phyloP scores from a whole-genome alignment of 345 rosid species.

The Corymbia maculata region DNA sequence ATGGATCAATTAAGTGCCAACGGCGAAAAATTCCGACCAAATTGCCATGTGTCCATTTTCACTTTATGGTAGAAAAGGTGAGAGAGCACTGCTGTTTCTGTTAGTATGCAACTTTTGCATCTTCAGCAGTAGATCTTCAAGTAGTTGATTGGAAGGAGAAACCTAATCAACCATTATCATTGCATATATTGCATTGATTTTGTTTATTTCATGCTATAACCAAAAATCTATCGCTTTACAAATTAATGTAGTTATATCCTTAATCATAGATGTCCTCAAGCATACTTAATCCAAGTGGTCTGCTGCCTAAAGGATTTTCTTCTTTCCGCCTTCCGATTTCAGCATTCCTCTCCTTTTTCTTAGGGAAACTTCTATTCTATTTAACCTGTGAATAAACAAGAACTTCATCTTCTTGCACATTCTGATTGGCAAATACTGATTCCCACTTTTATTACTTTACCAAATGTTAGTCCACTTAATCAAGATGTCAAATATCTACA shows the following conservation, averaged over 20 bases:
- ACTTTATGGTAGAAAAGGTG: constrained; percentile 22
- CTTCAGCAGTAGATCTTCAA: neutral
- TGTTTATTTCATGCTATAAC: neutral
- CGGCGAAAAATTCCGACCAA: no score
- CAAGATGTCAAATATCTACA: neutral
- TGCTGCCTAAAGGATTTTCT: neutral
- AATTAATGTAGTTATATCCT: neutral
- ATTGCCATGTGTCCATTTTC: no score
- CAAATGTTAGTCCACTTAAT: neutral
- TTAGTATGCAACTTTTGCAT: neutral
- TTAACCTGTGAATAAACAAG: neutral
- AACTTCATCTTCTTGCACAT: neutral
- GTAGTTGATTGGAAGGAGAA: neutral
- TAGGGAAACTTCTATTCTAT: neutral
- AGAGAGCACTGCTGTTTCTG: neutral
- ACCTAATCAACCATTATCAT: neutral
- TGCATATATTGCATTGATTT: neutral
- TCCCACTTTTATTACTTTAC: neutral
- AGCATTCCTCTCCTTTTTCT: neutral
- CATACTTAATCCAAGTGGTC: neutral
- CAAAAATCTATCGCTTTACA: neutral
- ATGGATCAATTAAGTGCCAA: no score
- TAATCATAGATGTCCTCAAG: neutral
- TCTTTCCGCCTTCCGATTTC: neutral
- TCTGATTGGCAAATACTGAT: neutral